Evolutionary conservation across 2,329 filamentous ascomycete species (phyloP), one percentile per base, ranked within the genome.

Genomic region (Paecilomyces sp.): DNA sequence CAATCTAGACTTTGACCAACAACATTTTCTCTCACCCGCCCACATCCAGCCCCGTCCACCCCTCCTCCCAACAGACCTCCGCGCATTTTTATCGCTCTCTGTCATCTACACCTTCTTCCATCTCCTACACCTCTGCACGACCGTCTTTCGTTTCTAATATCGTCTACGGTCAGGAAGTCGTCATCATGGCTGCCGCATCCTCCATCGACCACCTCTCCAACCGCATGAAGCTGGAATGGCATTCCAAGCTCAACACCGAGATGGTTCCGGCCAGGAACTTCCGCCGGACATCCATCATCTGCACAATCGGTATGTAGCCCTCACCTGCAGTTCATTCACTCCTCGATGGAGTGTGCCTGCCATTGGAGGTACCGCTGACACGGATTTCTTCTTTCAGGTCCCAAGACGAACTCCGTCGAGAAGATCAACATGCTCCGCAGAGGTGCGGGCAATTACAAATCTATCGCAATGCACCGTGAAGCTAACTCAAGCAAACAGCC

Each of bases 331-430:
- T 25, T 36, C 15, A 9, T 47, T n/a, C 6, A 47, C n/a, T 47
- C 13, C 7, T 2, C 18, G 41, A 18, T n/a, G 41, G n/a, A 47
- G 5, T 41, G 13, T n/a, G 15, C 13, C 13, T n/a, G n/a, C 13
- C 6, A 41, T n/a, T n/a, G 13, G 7, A 30, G 30, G 13, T 28
- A 18, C 34, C 18, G 54, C 33, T 55, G 47, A 51, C 57, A 11
- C 52, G 54, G 18, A 47, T 9, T 55, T 55, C 54, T 56, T 28
- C 47, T 47, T 55, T 58, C 66, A 85, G 84, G 94, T 64, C 94
- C 94, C 75, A 99, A 97, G 88, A 99, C 94, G 70, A 99, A 99
- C 85, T 96, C 91, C 41, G 88, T 92, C 60, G 90, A 97, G 82
- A 92, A 92, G 79, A 96, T 99, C 82, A 97, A 97, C 81, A 85